Conservation (phyloP, 2,329 filamentous ascomycete species). For the Xylariaceae sp. region DNA sequence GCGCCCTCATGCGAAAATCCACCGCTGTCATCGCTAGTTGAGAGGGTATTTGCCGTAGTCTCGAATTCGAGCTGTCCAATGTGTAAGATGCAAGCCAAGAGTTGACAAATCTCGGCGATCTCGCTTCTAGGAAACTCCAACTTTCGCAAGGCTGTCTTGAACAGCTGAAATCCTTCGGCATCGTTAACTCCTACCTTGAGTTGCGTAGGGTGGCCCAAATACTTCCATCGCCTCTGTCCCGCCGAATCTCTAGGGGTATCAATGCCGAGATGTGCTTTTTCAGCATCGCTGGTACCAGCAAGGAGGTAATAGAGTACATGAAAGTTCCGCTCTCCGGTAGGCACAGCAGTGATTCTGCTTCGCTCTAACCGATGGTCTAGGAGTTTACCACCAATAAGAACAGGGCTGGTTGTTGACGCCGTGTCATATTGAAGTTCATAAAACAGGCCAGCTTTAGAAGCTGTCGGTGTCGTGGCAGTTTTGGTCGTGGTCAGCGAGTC, state of each 20-base stretch:
- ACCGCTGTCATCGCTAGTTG: slow-evolving; percentile 86
- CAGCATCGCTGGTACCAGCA: slow-evolving; percentile 86
- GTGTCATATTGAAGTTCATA: slow-evolving; percentile 98
- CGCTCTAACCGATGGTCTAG: slow-evolving; percentile 92
- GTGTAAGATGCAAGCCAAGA: slow-evolving; percentile 92
- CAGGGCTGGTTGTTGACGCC: slow-evolving; percentile 79
- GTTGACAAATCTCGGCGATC: slow-evolving; percentile 95
- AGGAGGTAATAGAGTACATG: slow-evolving; percentile 95
- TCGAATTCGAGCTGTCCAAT: slow-evolving; percentile 96
- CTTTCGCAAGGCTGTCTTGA: slow-evolving; percentile 93
- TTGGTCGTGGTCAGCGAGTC: slow-evolving; percentile 97
- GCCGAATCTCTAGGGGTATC: slow-evolving; percentile 51
- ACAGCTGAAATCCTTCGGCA: slow-evolving; percentile 91
- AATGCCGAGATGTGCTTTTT: slow-evolving; percentile 82
- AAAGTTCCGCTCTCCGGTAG: slow-evolving; percentile 95
- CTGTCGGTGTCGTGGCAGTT: slow-evolving; percentile 91
- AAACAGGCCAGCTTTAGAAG: slow-evolving; percentile 93
- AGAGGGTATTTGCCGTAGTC: slow-evolving; percentile 78
- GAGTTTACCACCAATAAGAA: slow-evolving; percentile 91
- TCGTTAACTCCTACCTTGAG: slow-evolving; percentile 98
- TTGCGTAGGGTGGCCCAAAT: slow-evolving; percentile 93
- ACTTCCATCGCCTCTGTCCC: slow-evolving; percentile 85
- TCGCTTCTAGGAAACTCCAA: slow-evolving; percentile 92
- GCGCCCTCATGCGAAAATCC: slow-evolving; percentile 95
- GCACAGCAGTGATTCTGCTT: slow-evolving; percentile 88